A percentile compares a stretch with the other conserved stretches of the same genome.
Conservation (phyloP, 2,329 filamentous ascomycete genomes). For the Penicillium sp. region DNA sequence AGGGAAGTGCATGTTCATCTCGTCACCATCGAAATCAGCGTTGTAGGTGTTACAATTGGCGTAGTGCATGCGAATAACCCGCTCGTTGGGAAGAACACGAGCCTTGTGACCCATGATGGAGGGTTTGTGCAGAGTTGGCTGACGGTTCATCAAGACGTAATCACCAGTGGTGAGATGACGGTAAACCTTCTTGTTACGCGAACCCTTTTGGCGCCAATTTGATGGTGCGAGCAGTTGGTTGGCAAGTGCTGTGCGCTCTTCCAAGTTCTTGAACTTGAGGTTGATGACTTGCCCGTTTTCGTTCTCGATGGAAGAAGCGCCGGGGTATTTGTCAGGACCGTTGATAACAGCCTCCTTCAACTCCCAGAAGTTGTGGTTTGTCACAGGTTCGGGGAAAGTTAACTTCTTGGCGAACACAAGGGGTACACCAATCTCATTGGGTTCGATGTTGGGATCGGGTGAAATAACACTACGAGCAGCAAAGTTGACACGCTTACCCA, state of each 20-base stretch:
- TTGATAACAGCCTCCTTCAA: constrained; percentile 96
- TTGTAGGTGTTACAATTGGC: constrained; percentile 99
- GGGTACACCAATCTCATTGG: constrained; percentile 96
- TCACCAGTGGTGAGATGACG: constrained; percentile 95
- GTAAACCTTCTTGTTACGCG: constrained; percentile 92
- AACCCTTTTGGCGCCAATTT: constrained; percentile 69
- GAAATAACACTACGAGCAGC: constrained; percentile 97
- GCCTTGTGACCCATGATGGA: constrained; percentile 99
- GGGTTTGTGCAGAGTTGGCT: constrained; percentile 95
- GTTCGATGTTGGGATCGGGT: constrained; percentile 97
- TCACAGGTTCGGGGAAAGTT: constrained; percentile 96
- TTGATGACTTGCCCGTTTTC: constrained; percentile 91
- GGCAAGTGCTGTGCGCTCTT: constrained; percentile 84
- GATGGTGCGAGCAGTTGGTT: constrained; percentile 90
- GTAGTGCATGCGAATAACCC: constrained; percentile 99
- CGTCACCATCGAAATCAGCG: constrained; percentile 97
- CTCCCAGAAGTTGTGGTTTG: constrained; percentile 93
- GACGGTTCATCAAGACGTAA: constrained; percentile 97
- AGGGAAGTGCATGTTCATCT: constrained; percentile 99
- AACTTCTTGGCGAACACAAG: constrained; percentile 96
- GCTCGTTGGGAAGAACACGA: constrained; percentile 86
- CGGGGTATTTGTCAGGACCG: constrained; percentile 89
- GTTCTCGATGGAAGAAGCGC: constrained; percentile 90
- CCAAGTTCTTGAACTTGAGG: constrained; percentile 78
- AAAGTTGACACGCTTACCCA: constrained; percentile 99